phyloP scores from a whole-genome alignment of 768 basidiomycete genomes.

The Phylloporus rhodoxanthus region DNA sequence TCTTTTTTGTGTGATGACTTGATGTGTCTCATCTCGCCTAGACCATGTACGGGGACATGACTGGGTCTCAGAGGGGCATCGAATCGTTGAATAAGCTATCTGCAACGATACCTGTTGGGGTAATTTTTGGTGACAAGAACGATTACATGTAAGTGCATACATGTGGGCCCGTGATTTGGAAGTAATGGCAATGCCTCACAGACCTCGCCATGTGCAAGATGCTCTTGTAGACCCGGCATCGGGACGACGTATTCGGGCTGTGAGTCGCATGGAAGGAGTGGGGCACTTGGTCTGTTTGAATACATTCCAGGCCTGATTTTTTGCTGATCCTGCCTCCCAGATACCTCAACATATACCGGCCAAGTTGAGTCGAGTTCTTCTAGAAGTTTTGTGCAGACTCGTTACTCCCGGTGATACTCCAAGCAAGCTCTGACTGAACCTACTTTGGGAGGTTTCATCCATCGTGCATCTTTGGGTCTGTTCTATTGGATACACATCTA shows the following conservation, averaged over 20 bases:
- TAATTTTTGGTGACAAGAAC: conserved; percentile 45
- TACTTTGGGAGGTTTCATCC: neutral
- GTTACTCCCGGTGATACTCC: neutral
- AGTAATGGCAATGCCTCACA: conserved; percentile 4
- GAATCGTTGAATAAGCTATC: conserved; percentile 39
- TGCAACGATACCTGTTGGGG: conserved; percentile 40
- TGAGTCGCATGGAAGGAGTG: conserved; percentile 21
- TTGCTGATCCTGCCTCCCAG: conserved; percentile 7
- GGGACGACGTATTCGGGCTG: conserved; percentile 19
- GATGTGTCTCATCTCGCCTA: conserved; percentile 7
- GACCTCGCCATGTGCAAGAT: conserved; percentile 31
- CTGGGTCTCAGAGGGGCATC: conserved; percentile 51
- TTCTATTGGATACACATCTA: neutral
- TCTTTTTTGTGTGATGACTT: neutral
- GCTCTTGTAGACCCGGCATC: conserved; percentile 23
- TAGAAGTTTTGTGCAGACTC: conserved; percentile 17
- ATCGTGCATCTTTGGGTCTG: neutral
- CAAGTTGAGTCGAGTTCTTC: conserved; percentile 21
- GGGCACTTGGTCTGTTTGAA: conserved; percentile 31
- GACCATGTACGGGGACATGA: conserved; percentile 53
- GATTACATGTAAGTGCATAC: conserved; percentile 46
- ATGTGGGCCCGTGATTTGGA: neutral
- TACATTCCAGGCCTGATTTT: too few relatives aligned
- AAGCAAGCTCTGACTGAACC: conserved; percentile 14
- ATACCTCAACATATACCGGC: conserved; percentile 26